Base-by-base conservation (phyloP, 2,329 filamentous ascomycete genomes). In the Ceratocystis ficicola region DNA sequence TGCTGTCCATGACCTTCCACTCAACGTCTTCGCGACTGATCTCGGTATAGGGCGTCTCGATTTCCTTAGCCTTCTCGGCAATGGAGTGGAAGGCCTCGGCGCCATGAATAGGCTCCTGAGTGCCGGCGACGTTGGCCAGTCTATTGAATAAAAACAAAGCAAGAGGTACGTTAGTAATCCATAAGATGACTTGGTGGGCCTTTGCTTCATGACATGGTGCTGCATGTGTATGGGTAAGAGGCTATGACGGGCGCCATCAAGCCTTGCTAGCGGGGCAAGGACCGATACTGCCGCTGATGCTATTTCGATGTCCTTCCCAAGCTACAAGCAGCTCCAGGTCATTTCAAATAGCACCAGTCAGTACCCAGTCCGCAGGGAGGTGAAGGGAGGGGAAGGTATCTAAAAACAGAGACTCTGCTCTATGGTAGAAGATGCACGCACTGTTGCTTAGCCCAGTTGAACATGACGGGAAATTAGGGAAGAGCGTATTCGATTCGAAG, bases 401-500 rank as follows among this genome's bases (percentile, higher is more conserved):
- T 15, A 55, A 46, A 46, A 20, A 22, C 30, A 60, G 10, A n/a
- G 61, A 66, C 62, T 67, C 62, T 67, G 64, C 36, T 41, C 10
- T 41, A 10, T 12, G 15, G 36, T 63, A 52, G 20, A 65, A 63
- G 66, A 66, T 60, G 69, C 60, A 69, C 89, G 77, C 81, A 94
- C 90, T 88, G 86, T 77, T 93, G 88, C 79, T 95, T 94, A 72
- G 91, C 87, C 91, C 91, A 96, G 81, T 90, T 94, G 81, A 95
- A 92, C 86, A 90, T 94, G 76, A 73, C 82, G 75, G 71, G 57
- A 22, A 63, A 63, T 67, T 57, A 64, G 55, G 20, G 28, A 65
- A 32, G 25, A 60, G n/a, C 44, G 59, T 50, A 62, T 60, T 46
- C n/a, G 48, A 22, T 50, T 59, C 36, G 36, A 60, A 41, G 36